phyloP scores from a whole-genome alignment of 352 stramenopile genomes.

The Plasmopara halstedii region DNA sequence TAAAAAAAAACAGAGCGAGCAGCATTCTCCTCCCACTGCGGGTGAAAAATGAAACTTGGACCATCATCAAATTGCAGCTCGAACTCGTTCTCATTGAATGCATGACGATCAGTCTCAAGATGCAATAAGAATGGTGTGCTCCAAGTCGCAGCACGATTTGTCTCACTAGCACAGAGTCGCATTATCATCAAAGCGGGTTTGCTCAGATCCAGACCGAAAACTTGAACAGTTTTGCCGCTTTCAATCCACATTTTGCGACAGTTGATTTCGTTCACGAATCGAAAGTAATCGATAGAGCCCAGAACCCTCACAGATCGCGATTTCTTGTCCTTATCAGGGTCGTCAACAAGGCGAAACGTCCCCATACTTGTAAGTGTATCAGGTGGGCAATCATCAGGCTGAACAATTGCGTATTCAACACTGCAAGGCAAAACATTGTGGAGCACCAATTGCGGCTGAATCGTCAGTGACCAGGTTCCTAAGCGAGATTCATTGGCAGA shows the following conservation, averaged over 20 bases:
- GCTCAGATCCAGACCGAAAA: constrained; percentile 70
- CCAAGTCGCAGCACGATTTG: constrained; percentile 42
- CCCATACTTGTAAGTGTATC: constrained; percentile 52
- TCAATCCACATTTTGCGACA: constrained; percentile 61
- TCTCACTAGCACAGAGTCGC: constrained; percentile 51
- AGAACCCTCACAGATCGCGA: constrained; percentile 37
- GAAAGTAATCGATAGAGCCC: constrained; percentile 59
- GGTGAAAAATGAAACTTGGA: constrained; percentile 55
- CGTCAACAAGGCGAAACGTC: constrained; percentile 37
- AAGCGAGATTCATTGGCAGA: constrained; percentile 48
- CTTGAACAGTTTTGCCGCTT: constrained; percentile 71
- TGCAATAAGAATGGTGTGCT: constrained; percentile 55
- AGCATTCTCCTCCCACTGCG: constrained; percentile 52
- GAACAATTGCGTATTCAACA: constrained; percentile 80
- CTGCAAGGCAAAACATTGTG: constrained; percentile 78
- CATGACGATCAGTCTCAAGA: constrained; percentile 36
- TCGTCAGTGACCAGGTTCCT: constrained; percentile 67
- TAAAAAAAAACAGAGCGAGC: constrained; percentile 61
- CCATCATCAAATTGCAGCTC: constrained; percentile 59
- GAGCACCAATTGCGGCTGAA: constrained; percentile 74
- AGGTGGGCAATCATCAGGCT: constrained; percentile 56
- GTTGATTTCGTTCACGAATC: constrained; percentile 74
- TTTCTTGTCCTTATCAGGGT: constrained; percentile 33
- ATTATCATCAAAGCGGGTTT: constrained; percentile 70
- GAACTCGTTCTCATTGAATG: constrained; percentile 48